Evolutionary conservation across 768 basidiomycete genomes (phyloP).

Genomic region (Saitozyma podzolica): DNA sequence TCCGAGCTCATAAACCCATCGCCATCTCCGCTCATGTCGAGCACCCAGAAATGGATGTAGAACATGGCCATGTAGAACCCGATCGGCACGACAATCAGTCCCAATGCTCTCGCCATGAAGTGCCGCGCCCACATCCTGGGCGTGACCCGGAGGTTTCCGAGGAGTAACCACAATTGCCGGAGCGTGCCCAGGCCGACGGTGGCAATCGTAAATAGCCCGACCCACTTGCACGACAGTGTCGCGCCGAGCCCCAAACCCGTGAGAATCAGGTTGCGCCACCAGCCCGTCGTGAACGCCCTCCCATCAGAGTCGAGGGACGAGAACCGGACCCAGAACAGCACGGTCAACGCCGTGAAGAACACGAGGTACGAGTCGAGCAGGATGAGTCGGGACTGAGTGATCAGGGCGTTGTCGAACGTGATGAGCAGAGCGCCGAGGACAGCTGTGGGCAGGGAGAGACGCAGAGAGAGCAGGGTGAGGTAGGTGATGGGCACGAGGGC

Average conservation of each 20-base stretch:
- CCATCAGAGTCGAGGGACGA: slow-evolving; percentile 75
- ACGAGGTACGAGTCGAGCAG: slow-evolving; percentile 97
- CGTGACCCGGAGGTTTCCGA: slow-evolving; percentile 80
- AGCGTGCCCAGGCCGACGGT: slow-evolving; percentile 84
- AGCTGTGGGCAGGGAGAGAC: slow-evolving; percentile 87
- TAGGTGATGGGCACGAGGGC: slow-evolving; percentile 87
- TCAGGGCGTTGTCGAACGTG: slow-evolving; percentile 93
- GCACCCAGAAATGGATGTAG: slow-evolving; percentile 85
- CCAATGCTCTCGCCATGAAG: slow-evolving; percentile 83
- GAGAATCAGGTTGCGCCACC: slow-evolving; percentile 91
- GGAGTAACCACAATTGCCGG: slow-evolving; percentile 79
- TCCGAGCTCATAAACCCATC: slow-evolving; percentile 99
- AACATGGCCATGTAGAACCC: slow-evolving; percentile 97
- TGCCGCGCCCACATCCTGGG: slow-evolving; percentile 76
- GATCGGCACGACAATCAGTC: slow-evolving; percentile 80
- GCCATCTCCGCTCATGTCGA: slow-evolving; percentile 88
- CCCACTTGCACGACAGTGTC: slow-evolving; percentile 95
- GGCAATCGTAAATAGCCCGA: slow-evolving; percentile 95
- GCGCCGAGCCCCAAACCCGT: slow-evolving; percentile 89
- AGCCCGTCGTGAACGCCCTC: slow-evolving; percentile 68
- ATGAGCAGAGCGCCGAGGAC: slow-evolving; percentile 86
- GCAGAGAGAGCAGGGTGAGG: slow-evolving; percentile 87
- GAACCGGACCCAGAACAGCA: slow-evolving; percentile 85
- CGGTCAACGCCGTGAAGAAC: slow-evolving; percentile 91
- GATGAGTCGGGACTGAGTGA: slow-evolving; percentile 95